Percentiles rank a stretch among this genome's conserved stretches.
Evolutionary conservation across 2,329 filamentous ascomycete species (phyloP).

Genomic region (Trichoderma cornu-damae): DNA sequence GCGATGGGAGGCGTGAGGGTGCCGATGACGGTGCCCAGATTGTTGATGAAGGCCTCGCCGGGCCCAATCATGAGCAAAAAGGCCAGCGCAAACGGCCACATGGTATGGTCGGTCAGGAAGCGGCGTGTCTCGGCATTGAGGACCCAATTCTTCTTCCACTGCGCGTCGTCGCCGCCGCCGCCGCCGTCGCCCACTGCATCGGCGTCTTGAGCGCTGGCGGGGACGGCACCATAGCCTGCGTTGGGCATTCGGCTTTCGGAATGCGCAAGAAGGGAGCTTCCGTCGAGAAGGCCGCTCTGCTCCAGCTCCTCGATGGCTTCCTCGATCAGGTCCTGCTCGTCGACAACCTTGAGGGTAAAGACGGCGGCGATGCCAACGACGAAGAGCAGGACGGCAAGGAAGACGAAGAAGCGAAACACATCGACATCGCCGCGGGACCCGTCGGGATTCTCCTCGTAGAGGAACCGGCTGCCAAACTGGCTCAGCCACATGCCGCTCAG

Average conservation of each 20-base stretch:
- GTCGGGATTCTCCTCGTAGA: slow-evolving; percentile 63
- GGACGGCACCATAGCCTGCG: slow-evolving; percentile 61
- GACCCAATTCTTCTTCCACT: slow-evolving; percentile 79
- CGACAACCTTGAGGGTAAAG: slow-evolving; percentile 70
- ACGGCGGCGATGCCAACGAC: slow-evolving; percentile 67
- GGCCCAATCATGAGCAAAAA: slow-evolving; percentile 93
- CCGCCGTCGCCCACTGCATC: slow-evolving; percentile 41
- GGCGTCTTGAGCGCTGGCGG: slow-evolving; percentile 41
- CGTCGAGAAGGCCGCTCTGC: slow-evolving; percentile 73
- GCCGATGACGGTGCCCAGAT: slow-evolving; percentile 87
- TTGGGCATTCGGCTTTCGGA: slow-evolving; percentile 55
- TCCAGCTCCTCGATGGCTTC: slow-evolving; percentile 89
- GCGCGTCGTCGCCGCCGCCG: slow-evolving; percentile 42
- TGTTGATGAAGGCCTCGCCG: slow-evolving; percentile 98
- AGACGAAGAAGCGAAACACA: slow-evolving; percentile 84
- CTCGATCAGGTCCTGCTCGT: slow-evolving; percentile 82
- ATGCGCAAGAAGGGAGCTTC: slow-evolving; percentile 64
- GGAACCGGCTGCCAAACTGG: slow-evolving; percentile 72
- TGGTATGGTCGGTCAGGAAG: slow-evolving; percentile 82
- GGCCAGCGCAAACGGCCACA: slow-evolving; percentile 89
- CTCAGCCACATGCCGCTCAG: slow-evolving; percentile 95
- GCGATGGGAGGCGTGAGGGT: slow-evolving; percentile 64
- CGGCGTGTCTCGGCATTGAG: slow-evolving; percentile 84
- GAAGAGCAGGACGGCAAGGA: slow-evolving; percentile 68
- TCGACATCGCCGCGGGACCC: slow-evolving; percentile 60